A percentile compares a stretch with the other conserved stretches of the same genome.
Evolutionary conservation across 352 stramenopile genomes (phyloP).

Genomic region (Pythium periplocum): DNA sequence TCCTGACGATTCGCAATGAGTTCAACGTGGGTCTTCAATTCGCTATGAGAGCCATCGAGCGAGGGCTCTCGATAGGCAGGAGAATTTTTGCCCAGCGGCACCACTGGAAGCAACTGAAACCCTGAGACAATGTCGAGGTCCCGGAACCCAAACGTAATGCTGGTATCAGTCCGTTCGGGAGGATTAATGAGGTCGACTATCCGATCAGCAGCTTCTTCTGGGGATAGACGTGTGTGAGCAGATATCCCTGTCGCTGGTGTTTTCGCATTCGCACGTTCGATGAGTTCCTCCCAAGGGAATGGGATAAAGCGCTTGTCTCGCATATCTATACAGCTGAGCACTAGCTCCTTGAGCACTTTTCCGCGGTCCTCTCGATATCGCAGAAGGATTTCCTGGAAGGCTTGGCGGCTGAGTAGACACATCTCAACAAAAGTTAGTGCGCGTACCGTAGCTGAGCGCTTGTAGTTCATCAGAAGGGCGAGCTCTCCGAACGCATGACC

Average conservation of each 20-base stretch:
- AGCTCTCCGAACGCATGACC: constrained; percentile 36
- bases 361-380: constrained; percentile 19
- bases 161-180: constrained; percentile 8
- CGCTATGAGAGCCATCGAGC: too few species aligned
- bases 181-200: constrained; percentile 19
- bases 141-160: constrained; percentile 18
- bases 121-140: constrained; percentile 16
- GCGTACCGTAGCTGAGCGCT: constrained; percentile 20
- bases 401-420: constrained; percentile 14
- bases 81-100: not conserved
- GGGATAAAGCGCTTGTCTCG: constrained; percentile 19
- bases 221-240: constrained; percentile 15
- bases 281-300: constrained; percentile 23
- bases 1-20: too few species aligned
- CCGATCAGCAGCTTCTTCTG: constrained; percentile 15
- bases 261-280: constrained; percentile 7
- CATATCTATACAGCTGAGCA: constrained; percentile 23
- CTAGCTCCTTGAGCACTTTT: constrained; percentile 14
- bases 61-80: too few species aligned
- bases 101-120: constrained; percentile 13
- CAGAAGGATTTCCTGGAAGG: constrained; percentile 20
- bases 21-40: too few species aligned
- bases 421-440: constrained; percentile 25
- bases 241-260: not conserved
- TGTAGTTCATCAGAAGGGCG: constrained; percentile 30